These are phyloP conservation scores for Platismatia glauca DNA, from an alignment of 495 filamentous ascomycete genomes.

Conservation along the genomic window DNA sequence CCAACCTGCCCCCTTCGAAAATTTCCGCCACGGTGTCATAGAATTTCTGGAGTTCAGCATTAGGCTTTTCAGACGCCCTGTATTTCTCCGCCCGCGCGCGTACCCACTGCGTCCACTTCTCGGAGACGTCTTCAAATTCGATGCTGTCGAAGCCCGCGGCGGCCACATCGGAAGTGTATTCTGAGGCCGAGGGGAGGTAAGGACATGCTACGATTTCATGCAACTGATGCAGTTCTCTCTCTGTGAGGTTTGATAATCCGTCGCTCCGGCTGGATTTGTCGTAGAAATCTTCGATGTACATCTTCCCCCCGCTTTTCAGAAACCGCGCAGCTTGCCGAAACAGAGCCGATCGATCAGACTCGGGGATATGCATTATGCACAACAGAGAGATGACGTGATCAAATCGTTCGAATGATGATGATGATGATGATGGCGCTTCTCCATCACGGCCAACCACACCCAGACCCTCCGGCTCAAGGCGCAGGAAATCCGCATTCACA, in stretches of 20 bases:
- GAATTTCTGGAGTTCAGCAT: neutral
- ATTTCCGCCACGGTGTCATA: slow-evolving; percentile 10
- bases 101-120: neutral
- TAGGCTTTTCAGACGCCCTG: neutral
- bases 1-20: neutral
- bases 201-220: neutral
- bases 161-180: neutral
- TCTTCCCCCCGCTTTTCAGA: neutral
- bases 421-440: too few relatives aligned
- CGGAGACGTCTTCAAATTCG: slow-evolving; percentile 7
- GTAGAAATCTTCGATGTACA: slow-evolving; percentile 12
- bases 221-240: neutral
- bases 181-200: slow-evolving; percentile 1
- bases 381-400: slow-evolving; percentile 1
- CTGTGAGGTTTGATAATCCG: neutral
- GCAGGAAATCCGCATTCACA: slow-evolving; percentile 9
- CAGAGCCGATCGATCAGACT: neutral
- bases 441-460: neutral
- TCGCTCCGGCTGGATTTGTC: neutral
- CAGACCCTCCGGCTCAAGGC: neutral
- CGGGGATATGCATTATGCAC: slow-evolving; percentile 6
- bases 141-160: neutral
- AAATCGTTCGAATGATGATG: neutral
- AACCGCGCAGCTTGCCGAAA: neutral
- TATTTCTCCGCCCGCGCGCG: slow-evolving; percentile 2